Evolutionary conservation across 2,329 filamentous ascomycete species (phyloP), one percentile per base, ranked within the genome.

Genomic region (Penicillium verrucosum): DNA sequence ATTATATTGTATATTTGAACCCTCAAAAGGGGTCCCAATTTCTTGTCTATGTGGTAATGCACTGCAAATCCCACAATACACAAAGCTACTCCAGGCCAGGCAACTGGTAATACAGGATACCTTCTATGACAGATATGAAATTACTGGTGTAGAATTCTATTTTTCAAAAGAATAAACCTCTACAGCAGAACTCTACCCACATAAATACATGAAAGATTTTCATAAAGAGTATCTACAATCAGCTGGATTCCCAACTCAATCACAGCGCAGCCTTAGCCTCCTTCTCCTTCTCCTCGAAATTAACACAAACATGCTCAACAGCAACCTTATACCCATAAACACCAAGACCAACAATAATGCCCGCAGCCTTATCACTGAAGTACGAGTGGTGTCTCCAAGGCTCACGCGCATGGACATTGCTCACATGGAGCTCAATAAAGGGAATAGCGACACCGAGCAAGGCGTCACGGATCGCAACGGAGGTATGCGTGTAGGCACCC

Each of bases 381-480:
- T 88, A 91, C 61, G 86, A 90, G 61, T 88, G 85, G 62, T 85
- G 82, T 51, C 89, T 79, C 66, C 84, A 92, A 1, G 78, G 66
- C 75, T 92, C 89, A 9, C 89, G 74, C 30, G 84, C 82, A 71
- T 92, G 88, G 2, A 92, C 82, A 70, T 92, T 92, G 54, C 80
- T 86, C 34, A 92, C 81, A 70, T 92, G 89, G n/a, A 91, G 73
- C 75, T 93, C 89, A 45, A 92, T 78, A 65, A 92, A 92, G 0
- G 89, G 89, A 23, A 91, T 85, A 7, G 78, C 79, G 0, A 90
- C 85, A 4, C 84, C 88, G 0, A 86, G 71, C 27, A 92, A 74
- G 0, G 89, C 89, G 71, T 92, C 89, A n/a, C 89, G 80, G 56
- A 92, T 80, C 0, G 86, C 88, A 1, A 92, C 86, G 66, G 84